A percentile compares a stretch with the other conserved stretches of the same genome.
These are phyloP conservation scores for Tolypocladium album DNA, from an alignment of 2,329 filamentous ascomycete species.

Conservation along the genomic window DNA sequence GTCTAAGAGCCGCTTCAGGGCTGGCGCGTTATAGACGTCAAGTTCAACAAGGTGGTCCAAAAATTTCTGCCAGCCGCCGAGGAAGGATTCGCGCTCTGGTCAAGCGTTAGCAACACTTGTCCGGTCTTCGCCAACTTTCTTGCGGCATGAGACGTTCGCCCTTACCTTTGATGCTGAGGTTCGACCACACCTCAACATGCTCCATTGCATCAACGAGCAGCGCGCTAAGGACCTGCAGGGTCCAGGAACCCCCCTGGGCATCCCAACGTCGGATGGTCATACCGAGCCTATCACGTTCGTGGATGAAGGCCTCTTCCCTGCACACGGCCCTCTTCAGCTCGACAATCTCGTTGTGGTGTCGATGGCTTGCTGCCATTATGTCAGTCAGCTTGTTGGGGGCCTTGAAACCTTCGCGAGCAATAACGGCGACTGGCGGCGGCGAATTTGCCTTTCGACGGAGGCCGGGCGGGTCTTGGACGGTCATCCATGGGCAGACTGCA, in stretches of 20 bases:
- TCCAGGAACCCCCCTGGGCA: slow-evolving; percentile 51
- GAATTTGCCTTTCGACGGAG: slow-evolving; percentile 36
- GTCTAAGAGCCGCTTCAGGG: slow-evolving; percentile 56
- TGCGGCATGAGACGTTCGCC: not conserved
- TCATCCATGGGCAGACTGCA: slow-evolving; percentile 64
- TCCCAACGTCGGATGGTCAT: slow-evolving; percentile 70
- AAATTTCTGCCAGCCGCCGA: slow-evolving; percentile 42
- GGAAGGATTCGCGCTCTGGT: slow-evolving; percentile 32
- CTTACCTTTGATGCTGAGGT: not conserved
- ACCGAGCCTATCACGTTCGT: slow-evolving; percentile 53
- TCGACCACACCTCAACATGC: slow-evolving; percentile 19
- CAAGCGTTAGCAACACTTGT: not conserved
- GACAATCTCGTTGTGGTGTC: slow-evolving; percentile 53
- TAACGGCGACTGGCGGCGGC: slow-evolving; percentile 37
- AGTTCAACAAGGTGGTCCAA: slow-evolving; percentile 43
- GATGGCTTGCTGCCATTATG: slow-evolving; percentile 53
- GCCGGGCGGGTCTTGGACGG: slow-evolving; percentile 29
- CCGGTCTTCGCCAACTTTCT: not conserved
- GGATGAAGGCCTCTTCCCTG: slow-evolving; percentile 30
- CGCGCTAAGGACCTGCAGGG: slow-evolving; percentile 57
- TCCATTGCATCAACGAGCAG: slow-evolving; percentile 52
- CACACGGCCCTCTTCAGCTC: slow-evolving; percentile 45
- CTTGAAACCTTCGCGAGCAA: slow-evolving; percentile 68
- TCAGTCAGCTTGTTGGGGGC: slow-evolving; percentile 65
- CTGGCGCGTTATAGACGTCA: slow-evolving; percentile 45